These are phyloP conservation scores for Blastocystis sp. DNA, from an alignment of 352 stramenopile species.

Conservation along the genomic window DNA sequence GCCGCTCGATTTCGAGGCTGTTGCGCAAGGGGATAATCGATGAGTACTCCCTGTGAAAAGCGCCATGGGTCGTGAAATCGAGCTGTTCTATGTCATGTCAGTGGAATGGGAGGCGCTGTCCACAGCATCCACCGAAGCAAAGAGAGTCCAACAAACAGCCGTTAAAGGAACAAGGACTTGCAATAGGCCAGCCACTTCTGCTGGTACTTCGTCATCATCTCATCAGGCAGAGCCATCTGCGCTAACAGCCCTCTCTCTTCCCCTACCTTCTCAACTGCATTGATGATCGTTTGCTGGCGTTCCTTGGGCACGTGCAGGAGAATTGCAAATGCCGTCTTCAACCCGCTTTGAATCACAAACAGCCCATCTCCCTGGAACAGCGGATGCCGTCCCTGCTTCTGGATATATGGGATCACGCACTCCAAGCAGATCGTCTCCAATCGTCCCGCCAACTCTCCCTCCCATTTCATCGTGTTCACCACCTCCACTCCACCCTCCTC, in stretches of 20 bases:
- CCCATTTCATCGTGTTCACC: neutral
- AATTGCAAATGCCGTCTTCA: neutral
- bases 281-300: neutral
- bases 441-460: too few relatives aligned
- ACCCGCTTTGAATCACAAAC: neutral
- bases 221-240: neutral
- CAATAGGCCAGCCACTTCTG: neutral
- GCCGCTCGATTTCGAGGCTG: too few relatives aligned
- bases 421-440: neutral
- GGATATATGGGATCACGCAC: neutral
- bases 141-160: neutral
- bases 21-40: too few relatives aligned
- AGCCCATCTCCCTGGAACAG: neutral
- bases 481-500: neutral
- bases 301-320: neutral
- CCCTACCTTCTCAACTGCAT: neutral
- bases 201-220: neutral
- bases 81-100: too few relatives aligned
- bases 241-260: neutral
- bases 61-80: too few relatives aligned
- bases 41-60: too few relatives aligned
- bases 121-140: too few relatives aligned
- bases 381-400: neutral
- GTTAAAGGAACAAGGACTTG: neutral
- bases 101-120: too few relatives aligned